A percentile compares a stretch with the other conserved stretches of the same genome.
Conservation (phyloP, 192 early-diverging fungal species). For the Borealophlyctis nickersoniae region DNA sequence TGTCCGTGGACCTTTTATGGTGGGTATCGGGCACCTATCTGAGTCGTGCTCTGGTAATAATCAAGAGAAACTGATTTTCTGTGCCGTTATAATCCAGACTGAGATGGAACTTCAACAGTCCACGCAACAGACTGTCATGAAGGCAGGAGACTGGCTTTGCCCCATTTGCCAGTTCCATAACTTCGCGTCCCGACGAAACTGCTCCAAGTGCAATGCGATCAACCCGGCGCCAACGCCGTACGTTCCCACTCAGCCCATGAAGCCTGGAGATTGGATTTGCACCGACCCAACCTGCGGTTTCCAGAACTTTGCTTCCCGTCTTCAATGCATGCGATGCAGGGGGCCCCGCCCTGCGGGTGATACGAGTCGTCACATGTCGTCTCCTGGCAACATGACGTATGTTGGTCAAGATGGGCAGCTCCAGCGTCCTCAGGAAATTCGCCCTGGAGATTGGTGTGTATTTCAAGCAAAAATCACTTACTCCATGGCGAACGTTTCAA, state of each 20-base stretch:
- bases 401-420: constrained; percentile 4
- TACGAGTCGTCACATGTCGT: too few relatives aligned
- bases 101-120: constrained; percentile 17
- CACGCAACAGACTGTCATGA: constrained; percentile 24
- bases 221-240: constrained; percentile 47
- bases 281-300: constrained; percentile 61
- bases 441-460: constrained; percentile 63
- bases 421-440: constrained; percentile 42
- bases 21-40: background rate
- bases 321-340: constrained; percentile 62
- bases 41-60: background rate
- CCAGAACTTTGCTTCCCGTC: constrained; percentile 76
- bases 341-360: constrained; percentile 29
- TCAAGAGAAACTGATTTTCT: background rate
- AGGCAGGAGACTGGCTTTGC: constrained; percentile 77
- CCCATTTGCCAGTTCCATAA: constrained; percentile 68
- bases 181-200: constrained; percentile 61
- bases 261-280: constrained; percentile 73
- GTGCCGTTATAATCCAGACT: constrained; percentile 18
- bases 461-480: too few relatives aligned
- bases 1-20: constrained; percentile 48
- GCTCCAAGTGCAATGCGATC: constrained; percentile 65
- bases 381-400: too few relatives aligned
- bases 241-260: constrained; percentile 27
- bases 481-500: too few relatives aligned